These are phyloP conservation scores for Trametes cubensis DNA, from an alignment of 768 basidiomycete species.

Conservation along the genomic window DNA sequence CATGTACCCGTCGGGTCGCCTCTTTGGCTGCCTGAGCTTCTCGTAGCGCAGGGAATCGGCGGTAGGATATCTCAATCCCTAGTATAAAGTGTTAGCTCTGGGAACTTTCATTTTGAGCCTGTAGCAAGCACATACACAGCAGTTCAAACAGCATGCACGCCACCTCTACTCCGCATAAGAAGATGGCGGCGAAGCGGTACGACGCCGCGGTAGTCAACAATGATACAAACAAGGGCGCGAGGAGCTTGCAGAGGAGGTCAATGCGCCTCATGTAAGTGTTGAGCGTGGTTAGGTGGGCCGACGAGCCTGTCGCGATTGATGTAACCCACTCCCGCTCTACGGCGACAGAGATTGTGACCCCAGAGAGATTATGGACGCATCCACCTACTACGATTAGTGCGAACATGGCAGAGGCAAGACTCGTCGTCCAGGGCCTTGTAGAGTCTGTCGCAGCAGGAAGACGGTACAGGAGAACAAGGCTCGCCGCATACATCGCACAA, in stretches of 20 bases:
- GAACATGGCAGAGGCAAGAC: slow-evolving; percentile 37
- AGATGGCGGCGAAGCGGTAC: slow-evolving; percentile 38
- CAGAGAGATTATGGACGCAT: slow-evolving; percentile 43
- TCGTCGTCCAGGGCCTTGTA: slow-evolving; percentile 17
- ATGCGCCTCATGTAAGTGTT: slow-evolving; percentile 47
- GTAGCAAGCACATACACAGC: slow-evolving; percentile 28
- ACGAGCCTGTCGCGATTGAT: slow-evolving; percentile 41
- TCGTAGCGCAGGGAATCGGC: slow-evolving; percentile 39
- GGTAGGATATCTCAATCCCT: slow-evolving; percentile 45
- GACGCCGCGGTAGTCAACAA: slow-evolving; percentile 42
- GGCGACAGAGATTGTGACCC: slow-evolving; percentile 45
- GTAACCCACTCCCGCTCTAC: slow-evolving; percentile 57
- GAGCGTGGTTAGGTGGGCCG: slow-evolving; percentile 40
- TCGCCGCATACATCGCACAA: slow-evolving; percentile 37
- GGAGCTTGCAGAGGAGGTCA: slow-evolving; percentile 52
- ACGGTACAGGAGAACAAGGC: slow-evolving; percentile 36
- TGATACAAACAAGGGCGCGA: slow-evolving; percentile 55
- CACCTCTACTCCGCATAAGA: slow-evolving; percentile 40
- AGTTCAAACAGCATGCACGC: slow-evolving; percentile 46
- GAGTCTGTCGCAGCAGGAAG: background rate
- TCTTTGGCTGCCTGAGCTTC: slow-evolving; percentile 30
- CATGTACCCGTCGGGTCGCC: slow-evolving; percentile 2
- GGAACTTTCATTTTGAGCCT: too few relatives aligned
- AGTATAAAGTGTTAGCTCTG: background rate
- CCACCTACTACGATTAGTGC: slow-evolving; percentile 38